Evolutionary conservation across 371 early-diverging fungal species (phyloP).

Genomic region (Mucor plumbeus): DNA sequence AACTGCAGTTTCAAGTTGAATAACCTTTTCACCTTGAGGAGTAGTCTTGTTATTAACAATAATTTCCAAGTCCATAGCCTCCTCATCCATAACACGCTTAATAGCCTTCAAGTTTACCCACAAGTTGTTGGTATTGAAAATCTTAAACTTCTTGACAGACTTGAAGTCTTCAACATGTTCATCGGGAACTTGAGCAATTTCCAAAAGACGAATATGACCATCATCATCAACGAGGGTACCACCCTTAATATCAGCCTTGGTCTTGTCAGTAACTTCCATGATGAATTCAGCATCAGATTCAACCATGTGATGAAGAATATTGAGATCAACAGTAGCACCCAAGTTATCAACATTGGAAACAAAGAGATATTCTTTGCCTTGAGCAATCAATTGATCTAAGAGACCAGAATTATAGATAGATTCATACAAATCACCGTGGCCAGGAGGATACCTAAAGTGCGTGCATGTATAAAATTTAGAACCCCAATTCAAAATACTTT

Average conservation of each 20-base stretch:
- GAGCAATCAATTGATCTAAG: slow-evolving; percentile 91
- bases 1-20: slow-evolving; percentile 99
- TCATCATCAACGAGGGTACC: slow-evolving; percentile 99
- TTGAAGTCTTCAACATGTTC: slow-evolving; percentile 99
- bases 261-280: slow-evolving; percentile 99
- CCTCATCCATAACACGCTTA: slow-evolving; percentile 89
- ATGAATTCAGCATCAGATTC: slow-evolving; percentile 93
- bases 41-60: slow-evolving; percentile 98
- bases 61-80: slow-evolving; percentile 91
- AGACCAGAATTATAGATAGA: slow-evolving; percentile 95
- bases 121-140: slow-evolving; percentile 99
- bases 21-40: slow-evolving; percentile 90
- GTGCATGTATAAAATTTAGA: background rate
- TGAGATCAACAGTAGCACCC: slow-evolving; percentile 97
- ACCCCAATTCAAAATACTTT: slow-evolving; percentile 8
- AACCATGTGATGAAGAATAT: slow-evolving; percentile 93
- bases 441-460: slow-evolving; percentile 93
- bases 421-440: slow-evolving; percentile 99
- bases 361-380: slow-evolving; percentile 99
- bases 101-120: slow-evolving; percentile 98
- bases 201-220: slow-evolving; percentile 93
- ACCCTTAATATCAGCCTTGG: slow-evolving; percentile 99
- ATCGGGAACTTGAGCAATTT: slow-evolving; percentile 99
- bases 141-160: slow-evolving; percentile 99
- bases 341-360: slow-evolving; percentile 99